A percentile compares a stretch with the other conserved stretches of the same genome.
Evolutionary conservation across 768 basidiomycete species (phyloP).

Genomic region (Pleurotus djamor): DNA sequence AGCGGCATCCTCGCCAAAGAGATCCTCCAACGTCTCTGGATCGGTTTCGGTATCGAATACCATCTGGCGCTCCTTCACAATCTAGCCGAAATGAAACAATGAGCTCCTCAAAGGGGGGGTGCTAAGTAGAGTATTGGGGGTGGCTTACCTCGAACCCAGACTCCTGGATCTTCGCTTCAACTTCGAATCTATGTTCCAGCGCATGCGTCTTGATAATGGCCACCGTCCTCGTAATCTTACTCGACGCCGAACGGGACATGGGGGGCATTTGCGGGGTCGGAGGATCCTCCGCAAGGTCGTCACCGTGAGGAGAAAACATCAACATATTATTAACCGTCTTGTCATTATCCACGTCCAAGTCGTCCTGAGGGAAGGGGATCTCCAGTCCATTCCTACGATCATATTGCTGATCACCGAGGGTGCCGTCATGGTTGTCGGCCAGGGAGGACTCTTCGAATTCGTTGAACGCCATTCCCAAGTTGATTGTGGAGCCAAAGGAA

Average conservation of each 20-base stretch:
- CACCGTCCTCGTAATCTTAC: slow-evolving; percentile 58
- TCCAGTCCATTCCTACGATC: slow-evolving; percentile 3
- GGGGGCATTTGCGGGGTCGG: background rate
- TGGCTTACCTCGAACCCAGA: slow-evolving; percentile 75
- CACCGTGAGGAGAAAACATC: background rate
- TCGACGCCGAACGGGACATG: slow-evolving; percentile 6
- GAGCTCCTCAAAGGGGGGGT: slow-evolving; percentile 7
- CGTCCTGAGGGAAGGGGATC: background rate
- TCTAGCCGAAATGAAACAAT: slow-evolving; percentile 34
- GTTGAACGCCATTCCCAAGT: slow-evolving; percentile 2
- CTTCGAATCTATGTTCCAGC: slow-evolving; percentile 69
- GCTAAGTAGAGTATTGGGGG: background rate
- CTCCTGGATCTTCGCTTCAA: slow-evolving; percentile 76
- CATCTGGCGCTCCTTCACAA: slow-evolving; percentile 88
- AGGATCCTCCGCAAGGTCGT: background rate
- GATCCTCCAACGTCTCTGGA: slow-evolving; percentile 73
- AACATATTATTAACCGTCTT: background rate
- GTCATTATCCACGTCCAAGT: background rate
- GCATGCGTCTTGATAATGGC: slow-evolving; percentile 86
- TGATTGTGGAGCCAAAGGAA: background rate
- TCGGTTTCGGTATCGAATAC: slow-evolving; percentile 84
- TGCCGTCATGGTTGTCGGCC: background rate
- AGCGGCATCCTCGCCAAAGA: slow-evolving; percentile 76
- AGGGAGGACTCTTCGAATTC: slow-evolving; percentile 1
- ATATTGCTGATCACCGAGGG: background rate